phyloP scores from a whole-genome alignment of 169 alveolate species.

The Cryptosporidium parvum region DNA sequence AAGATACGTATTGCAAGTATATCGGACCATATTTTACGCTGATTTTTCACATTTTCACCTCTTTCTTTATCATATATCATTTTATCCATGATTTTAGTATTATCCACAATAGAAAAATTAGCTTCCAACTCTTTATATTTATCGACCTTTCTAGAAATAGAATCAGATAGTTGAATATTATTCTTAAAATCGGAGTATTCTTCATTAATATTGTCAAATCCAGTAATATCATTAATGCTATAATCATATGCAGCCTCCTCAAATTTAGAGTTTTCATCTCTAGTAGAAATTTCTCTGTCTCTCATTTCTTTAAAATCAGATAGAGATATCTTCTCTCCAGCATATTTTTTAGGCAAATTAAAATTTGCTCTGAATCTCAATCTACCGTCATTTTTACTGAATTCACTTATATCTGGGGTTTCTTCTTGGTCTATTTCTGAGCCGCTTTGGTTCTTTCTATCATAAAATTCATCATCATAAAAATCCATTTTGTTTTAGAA shows the following conservation, averaged over 20 bases:
- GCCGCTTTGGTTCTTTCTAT: slow-evolving; percentile 28
- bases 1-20: slow-evolving; percentile 58
- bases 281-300: background rate
- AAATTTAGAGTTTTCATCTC: background rate
- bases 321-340: slow-evolving; percentile 26
- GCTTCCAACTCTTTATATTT: slow-evolving; percentile 19
- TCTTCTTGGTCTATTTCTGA: slow-evolving; percentile 15
- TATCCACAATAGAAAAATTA: slow-evolving; percentile 39
- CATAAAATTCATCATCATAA: slow-evolving; percentile 58
- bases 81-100: slow-evolving; percentile 15
- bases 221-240: slow-evolving; percentile 4
- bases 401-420: slow-evolving; percentile 10
- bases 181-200: background rate
- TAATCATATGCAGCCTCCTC: background rate
- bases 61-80: background rate
- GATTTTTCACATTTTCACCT: slow-evolving; percentile 51
- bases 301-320: slow-evolving; percentile 20
- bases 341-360: slow-evolving; percentile 36
- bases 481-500: slow-evolving; percentile 18
- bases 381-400: slow-evolving; percentile 11
- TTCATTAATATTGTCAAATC: background rate
- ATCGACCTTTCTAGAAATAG: slow-evolving; percentile 17
- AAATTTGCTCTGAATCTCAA: slow-evolving; percentile 38
- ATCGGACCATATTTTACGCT: slow-evolving; percentile 49
- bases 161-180: slow-evolving; percentile 31